Conservation (phyloP, 352 stramenopile genomes). For the Aphanomyces cochlioides region DNA sequence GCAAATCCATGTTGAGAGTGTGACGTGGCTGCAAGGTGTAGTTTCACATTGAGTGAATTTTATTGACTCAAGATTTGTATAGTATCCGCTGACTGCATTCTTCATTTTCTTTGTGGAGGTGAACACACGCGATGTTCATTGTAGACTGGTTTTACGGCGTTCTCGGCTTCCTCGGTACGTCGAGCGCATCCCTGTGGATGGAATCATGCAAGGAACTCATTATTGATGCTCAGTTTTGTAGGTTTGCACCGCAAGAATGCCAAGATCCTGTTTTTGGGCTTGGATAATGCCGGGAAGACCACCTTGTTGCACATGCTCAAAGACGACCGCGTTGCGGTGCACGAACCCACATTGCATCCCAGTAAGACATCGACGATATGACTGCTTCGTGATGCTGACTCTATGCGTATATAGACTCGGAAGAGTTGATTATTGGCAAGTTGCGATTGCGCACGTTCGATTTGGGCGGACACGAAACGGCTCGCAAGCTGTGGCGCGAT, state of each 20-base stretch:
- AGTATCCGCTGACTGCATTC: neutral
- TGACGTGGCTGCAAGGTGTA: slow-evolving; percentile 27
- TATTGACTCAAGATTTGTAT: slow-evolving; percentile 31
- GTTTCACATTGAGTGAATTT: slow-evolving; percentile 4
- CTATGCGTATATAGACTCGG: slow-evolving; percentile 57
- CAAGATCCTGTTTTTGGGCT: slow-evolving; percentile 99
- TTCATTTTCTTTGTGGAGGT: slow-evolving; percentile 30
- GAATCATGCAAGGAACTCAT: slow-evolving; percentile 4
- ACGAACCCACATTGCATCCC: slow-evolving; percentile 96
- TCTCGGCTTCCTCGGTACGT: slow-evolving; percentile 89
- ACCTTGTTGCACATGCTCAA: slow-evolving; percentile 99
- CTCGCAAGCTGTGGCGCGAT: slow-evolving; percentile 96
- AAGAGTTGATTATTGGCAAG: slow-evolving; percentile 93
- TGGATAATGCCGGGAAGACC: slow-evolving; percentile 99
- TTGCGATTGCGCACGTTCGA: slow-evolving; percentile 99
- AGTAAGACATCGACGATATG: slow-evolving; percentile 41
- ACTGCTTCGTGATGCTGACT: no score
- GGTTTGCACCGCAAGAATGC: slow-evolving; percentile 99
- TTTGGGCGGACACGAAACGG: slow-evolving; percentile 98
- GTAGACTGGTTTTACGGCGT: slow-evolving; percentile 96
- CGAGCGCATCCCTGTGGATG: neutral
- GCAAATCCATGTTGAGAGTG: slow-evolving; percentile 5
- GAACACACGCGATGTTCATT: slow-evolving; percentile 81
- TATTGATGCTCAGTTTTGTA: slow-evolving; percentile 38
- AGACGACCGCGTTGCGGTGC: slow-evolving; percentile 95